phyloP scores from a whole-genome alignment of 371 early-diverging fungal genomes.

The Edhazardia aedis region DNA sequence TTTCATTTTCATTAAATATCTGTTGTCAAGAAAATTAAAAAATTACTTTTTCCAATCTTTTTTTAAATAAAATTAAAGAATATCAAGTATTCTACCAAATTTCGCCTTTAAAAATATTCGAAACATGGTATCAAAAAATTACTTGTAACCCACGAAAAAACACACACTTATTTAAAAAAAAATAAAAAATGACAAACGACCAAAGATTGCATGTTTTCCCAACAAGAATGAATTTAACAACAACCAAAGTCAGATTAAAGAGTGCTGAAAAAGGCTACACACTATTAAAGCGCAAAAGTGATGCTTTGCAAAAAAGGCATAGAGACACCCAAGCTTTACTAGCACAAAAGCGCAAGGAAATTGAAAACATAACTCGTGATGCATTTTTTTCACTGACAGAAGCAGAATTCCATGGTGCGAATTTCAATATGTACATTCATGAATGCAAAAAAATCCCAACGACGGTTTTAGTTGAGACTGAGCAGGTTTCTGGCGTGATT shows the following conservation, averaged over 20 bases:
- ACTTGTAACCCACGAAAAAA: too few species aligned
- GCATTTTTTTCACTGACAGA: conserved; percentile 87
- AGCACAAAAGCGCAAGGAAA: conserved; percentile 56
- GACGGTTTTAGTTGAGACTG: conserved; percentile 9
- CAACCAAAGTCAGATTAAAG: conserved; percentile 74
- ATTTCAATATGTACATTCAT: conserved; percentile 40
- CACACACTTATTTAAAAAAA: too few species aligned
- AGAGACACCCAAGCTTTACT: conserved; percentile 73
- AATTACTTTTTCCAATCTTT: too few species aligned
- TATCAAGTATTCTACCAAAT: too few species aligned
- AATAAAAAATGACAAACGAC: conserved; percentile 6
- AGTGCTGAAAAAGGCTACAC: conserved; percentile 92
- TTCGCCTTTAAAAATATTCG: too few species aligned
- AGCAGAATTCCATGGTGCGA: conserved; percentile 81
- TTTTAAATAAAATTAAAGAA: too few species aligned
- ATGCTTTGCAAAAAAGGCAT: conserved; percentile 81
- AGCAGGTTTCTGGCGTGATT: conserved; percentile 28
- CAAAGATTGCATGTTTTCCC: conserved; percentile 42
- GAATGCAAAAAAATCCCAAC: conserved; percentile 24
- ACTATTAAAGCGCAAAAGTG: conserved; percentile 53
- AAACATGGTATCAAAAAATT: too few species aligned
- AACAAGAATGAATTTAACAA: conserved; percentile 59
- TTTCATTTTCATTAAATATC: too few species aligned
- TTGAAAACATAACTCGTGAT: conserved; percentile 80
- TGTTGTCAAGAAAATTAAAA: too few species aligned